A percentile compares a stretch with the other conserved stretches of the same genome.
Conservation (phyloP, 192 early-diverging fungal species). For the Coemansia sp. region DNA sequence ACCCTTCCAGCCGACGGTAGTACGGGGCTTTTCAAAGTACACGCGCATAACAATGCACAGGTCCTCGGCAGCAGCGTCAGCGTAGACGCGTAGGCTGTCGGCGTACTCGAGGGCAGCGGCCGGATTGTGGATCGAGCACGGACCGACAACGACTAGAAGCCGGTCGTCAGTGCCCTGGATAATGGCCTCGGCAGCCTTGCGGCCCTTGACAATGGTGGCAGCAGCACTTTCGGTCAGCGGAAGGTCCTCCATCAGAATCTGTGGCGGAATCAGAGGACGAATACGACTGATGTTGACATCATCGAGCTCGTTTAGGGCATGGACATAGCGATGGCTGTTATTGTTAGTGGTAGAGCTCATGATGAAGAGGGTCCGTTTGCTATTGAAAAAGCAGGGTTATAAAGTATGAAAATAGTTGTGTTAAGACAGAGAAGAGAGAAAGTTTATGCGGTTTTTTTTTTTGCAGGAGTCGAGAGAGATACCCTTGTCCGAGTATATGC, state of each 20-base stretch:
- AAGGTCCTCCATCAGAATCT: slow-evolving; percentile 84
- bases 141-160: slow-evolving; percentile 89
- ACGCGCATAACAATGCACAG: slow-evolving; percentile 92
- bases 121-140: slow-evolving; percentile 96
- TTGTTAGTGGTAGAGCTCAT: slow-evolving; percentile 29
- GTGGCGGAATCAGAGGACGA: slow-evolving; percentile 84
- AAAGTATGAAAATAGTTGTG: not conserved
- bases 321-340: slow-evolving; percentile 37
- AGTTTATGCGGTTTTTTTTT: not conserved
- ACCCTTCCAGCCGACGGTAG: slow-evolving; percentile 91
- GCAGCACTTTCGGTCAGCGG: slow-evolving; percentile 61
- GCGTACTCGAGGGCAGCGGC: slow-evolving; percentile 85
- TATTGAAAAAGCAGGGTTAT: not conserved
- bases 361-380: not conserved
- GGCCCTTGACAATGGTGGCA: slow-evolving; percentile 55
- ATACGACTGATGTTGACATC: slow-evolving; percentile 84
- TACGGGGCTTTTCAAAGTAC: slow-evolving; percentile 99
- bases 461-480: not conserved
- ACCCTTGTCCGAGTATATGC: not conserved
- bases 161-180: slow-evolving; percentile 83
- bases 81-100: slow-evolving; percentile 58
- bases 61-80: slow-evolving; percentile 71
- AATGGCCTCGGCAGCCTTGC: slow-evolving; percentile 70
- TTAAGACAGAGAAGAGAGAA: not conserved
- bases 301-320: slow-evolving; percentile 91